These are phyloP conservation scores for Populus davidiana DNA, from an alignment of 345 rosid genomes.

Conservation along the genomic window DNA sequence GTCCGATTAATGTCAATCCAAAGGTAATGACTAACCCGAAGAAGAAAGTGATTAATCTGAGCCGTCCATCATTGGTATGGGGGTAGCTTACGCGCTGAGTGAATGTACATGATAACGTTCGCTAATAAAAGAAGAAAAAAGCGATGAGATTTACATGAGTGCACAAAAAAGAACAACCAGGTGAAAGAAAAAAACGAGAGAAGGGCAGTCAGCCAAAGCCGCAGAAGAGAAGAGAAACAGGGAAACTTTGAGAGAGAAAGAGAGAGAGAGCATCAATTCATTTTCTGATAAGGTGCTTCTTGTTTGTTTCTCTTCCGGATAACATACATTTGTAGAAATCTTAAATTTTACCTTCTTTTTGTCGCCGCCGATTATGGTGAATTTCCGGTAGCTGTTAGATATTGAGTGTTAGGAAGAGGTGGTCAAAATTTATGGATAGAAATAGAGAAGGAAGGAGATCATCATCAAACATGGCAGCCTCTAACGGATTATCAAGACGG, in stretches of 20 bases:
- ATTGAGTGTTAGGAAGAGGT: background rate
- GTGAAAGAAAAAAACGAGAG: background rate
- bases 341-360: background rate
- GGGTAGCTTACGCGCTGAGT: constrained; percentile 6
- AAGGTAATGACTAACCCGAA: constrained; percentile 12
- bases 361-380: constrained; percentile 13
- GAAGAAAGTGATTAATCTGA: constrained; percentile 20
- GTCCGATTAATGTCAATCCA: constrained; percentile 15
- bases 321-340: background rate
- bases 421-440: constrained; percentile 39
- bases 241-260: background rate
- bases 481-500: constrained; percentile 43
- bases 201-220: background rate
- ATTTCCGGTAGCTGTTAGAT: background rate
- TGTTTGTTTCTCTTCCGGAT: background rate
- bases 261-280: constrained; percentile 1
- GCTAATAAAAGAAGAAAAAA: background rate
- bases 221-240: background rate
- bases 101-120: background rate
- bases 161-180: constrained; percentile 8
- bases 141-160: constrained; percentile 11
- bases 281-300: background rate
- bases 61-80: constrained; percentile 29
- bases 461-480: constrained; percentile 28
- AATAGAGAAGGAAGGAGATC: constrained; percentile 44